Conservation (phyloP, 768 basidiomycete species). For the Tylopilus sp. region DNA sequence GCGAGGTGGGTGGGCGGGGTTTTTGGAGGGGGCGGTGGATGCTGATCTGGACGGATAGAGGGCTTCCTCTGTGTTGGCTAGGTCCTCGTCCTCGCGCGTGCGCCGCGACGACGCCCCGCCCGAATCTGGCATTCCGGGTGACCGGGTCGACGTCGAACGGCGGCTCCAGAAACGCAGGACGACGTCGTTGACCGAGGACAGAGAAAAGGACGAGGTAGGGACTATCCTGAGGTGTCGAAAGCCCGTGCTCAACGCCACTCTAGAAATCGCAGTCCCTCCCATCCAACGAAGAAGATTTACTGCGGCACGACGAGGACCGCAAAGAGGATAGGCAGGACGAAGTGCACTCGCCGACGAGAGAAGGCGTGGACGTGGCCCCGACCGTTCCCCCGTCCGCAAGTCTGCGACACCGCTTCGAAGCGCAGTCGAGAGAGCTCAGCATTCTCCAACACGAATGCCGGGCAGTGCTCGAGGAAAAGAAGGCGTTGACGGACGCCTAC, state of each 20-base stretch:
- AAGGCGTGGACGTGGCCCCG: background rate
- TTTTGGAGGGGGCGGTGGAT: background rate
- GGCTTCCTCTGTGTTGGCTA: background rate
- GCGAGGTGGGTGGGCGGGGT: constrained; percentile 1
- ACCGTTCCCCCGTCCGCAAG: background rate
- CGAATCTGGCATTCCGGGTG: background rate
- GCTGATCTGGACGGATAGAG: background rate
- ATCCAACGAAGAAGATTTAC: background rate
- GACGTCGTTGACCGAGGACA: background rate
- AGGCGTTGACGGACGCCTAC: background rate
- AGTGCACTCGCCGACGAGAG: background rate
- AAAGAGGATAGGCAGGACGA: background rate
- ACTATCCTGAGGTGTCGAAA: too few relatives aligned
- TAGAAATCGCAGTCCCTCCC: background rate
- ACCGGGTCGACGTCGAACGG: background rate
- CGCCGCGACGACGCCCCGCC: background rate
- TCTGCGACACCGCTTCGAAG: background rate
- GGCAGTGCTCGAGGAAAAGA: constrained; percentile 6
- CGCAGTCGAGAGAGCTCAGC: constrained; percentile 6
- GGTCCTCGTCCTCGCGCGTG: background rate
- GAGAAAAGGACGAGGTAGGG: constrained; percentile 8
- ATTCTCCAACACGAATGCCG: constrained; percentile 3
- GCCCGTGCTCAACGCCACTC: background rate
- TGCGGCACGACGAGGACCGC: background rate
- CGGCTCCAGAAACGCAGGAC: background rate